phyloP scores from a whole-genome alignment of 2,329 filamentous ascomycete species.

The Cytospora leucostoma region DNA sequence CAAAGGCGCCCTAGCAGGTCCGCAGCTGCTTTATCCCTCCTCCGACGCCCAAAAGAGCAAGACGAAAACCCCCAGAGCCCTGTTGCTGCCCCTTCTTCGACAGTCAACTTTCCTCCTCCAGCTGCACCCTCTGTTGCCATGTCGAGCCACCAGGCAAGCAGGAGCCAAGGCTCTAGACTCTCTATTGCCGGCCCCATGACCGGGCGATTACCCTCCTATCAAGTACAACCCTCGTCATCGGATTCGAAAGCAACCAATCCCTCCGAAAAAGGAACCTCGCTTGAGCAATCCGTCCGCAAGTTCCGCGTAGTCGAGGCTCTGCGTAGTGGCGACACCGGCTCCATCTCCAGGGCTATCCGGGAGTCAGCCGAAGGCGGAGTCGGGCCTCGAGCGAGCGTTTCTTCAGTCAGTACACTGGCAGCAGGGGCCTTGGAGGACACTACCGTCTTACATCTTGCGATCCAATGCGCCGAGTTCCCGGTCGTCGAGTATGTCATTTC shows the following conservation, averaged over 20 bases:
- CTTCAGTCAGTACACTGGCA: slow-evolving; percentile 49
- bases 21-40: slow-evolving; percentile 52
- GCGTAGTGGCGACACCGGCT: slow-evolving; percentile 84
- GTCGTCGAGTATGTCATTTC: slow-evolving; percentile 96
- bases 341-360: slow-evolving; percentile 82
- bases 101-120: slow-evolving; percentile 38
- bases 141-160: slow-evolving; percentile 40
- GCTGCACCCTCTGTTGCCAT: slow-evolving; percentile 39
- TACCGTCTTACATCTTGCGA: slow-evolving; percentile 86
- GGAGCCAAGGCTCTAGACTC: slow-evolving; percentile 50
- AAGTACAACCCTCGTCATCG: slow-evolving; percentile 30
- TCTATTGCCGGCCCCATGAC: slow-evolving; percentile 46
- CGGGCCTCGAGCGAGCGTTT: slow-evolving; percentile 55
- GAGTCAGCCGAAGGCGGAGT: slow-evolving; percentile 57
- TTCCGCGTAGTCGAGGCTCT: slow-evolving; percentile 94
- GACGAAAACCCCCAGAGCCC: slow-evolving; percentile 45
- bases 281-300: slow-evolving; percentile 92
- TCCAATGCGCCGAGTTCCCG: slow-evolving; percentile 90
- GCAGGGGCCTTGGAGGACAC: slow-evolving; percentile 70
- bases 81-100: slow-evolving; percentile 34
- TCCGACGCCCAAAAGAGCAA: slow-evolving; percentile 51
- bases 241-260: slow-evolving; percentile 38
- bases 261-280: slow-evolving; percentile 54
- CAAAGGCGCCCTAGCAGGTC: slow-evolving; percentile 58
- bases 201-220: slow-evolving; percentile 44